Evolutionary conservation across 768 basidiomycete species (phyloP), one percentile per base, ranked within the genome.

Genomic region (Kondoa subrosea): DNA sequence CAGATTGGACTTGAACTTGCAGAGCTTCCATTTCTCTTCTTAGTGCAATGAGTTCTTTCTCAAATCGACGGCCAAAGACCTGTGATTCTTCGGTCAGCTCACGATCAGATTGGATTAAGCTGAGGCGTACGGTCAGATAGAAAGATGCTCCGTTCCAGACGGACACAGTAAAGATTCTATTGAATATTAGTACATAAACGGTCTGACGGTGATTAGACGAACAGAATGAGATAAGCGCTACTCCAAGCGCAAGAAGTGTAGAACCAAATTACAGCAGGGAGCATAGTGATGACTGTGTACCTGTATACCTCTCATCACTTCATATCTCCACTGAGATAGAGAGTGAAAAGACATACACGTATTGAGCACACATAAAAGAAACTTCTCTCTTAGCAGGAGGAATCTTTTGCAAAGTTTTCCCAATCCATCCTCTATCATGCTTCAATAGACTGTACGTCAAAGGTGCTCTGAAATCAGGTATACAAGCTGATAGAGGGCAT

Each of bases 341-440:
- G 17, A 78, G 83, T 72, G 71, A 86, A 50, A 50, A 21, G 40
- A 50, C 40, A 21, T 50, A 50, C 40, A 89, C 77, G 15, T 89
- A 81, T 78, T 95, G 92, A 32, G 91, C 91, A 64, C 78, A 77
- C 83, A 95, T 91, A 77, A 96, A 95, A 17, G 82, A 81, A 0
- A 78, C 75, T 75, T 85, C 85, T 21, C 91, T 83, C 71, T 83
- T 84, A 57, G 81, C 77, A 0, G 83, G 82, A 57, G 81, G 80
- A 4, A 89, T 79, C 2, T 80, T 80, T 21, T 84, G 81, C 34
- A 96, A 78, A 1, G 81, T 76, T 26, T 85, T 83, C 0, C 91
- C 90, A 67, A 96, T 91, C 0, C 83, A 80, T 56, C 91, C 85
- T 16, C 85, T 85, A 74, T 91, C 91, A 75, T 91, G 87, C 69